Evolutionary conservation across 108 stramenopile genomes (phyloP), one percentile per base, ranked within the genome.

Genomic region (Cyclotella sp.): DNA sequence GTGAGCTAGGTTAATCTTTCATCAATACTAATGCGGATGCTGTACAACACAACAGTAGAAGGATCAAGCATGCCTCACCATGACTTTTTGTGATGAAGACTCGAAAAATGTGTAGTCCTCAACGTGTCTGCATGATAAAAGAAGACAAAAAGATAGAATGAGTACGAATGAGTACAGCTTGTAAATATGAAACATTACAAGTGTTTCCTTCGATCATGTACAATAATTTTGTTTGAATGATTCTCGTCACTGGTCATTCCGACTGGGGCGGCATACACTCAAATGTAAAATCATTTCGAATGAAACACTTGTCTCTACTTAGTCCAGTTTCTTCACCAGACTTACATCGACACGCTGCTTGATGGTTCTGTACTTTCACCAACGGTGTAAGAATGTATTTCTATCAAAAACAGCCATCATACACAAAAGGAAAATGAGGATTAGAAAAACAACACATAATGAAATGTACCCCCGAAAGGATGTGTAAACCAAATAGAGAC

Each of bases 251-350:
- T 68, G 60, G 2, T 80, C 18, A 80, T 54, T 80, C 79, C 79
- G 79, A 80, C 79, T 80, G 79, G 79, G 79, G 79, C 79, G 72
- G 79, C 79, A 80, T 80, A 78, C 79, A 80, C 67, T 73, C 79
- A 80, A 80, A 73, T 45, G 67, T 80, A 73, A 80, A 80, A 80
- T 80, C 79, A 80, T 63, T 69, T 80, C 79, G 78, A 73, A 60
- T 22, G 30, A n/a, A 47, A 22, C 15, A 0, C 54, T 19, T 27
- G 14, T 60, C 26, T 60, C 19, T 27, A 0, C 10, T 22, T 1
- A 58, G 57, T 28, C 3, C 19, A 51, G n/a, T 49, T 49, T 49
- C n/a, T 49, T 49, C 47, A 9, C 47, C 6, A 49, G 47, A 49
- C 47, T 49, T 49, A 49, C 47, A 49, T 49, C 9, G 15, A n/a